A percentile compares a stretch with the other conserved stretches of the same genome.
These are phyloP conservation scores for Nigrospora sphaerica DNA, from an alignment of 2,329 filamentous ascomycete species.

Conservation along the genomic window DNA sequence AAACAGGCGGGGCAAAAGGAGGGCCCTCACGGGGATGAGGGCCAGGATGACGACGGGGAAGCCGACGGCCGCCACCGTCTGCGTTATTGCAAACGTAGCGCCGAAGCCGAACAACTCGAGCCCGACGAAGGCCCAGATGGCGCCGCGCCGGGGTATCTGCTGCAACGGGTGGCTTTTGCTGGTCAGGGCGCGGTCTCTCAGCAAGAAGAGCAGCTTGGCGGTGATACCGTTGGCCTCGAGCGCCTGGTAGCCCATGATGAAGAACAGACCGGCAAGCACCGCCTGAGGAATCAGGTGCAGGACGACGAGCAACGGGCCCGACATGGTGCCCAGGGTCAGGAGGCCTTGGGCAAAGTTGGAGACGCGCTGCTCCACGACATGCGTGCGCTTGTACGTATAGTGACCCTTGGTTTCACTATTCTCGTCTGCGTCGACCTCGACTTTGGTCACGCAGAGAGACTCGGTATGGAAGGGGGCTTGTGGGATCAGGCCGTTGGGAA, in stretches of 20 bases:
- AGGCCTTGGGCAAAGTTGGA: conserved; percentile 75
- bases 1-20: conserved; percentile 57
- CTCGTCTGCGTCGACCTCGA: conserved; percentile 46
- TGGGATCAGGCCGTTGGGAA: conserved; percentile 77
- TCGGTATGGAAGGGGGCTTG: conserved; percentile 79
- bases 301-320: conserved; percentile 64
- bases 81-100: conserved; percentile 75
- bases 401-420: conserved; percentile 25
- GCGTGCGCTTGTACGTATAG: conserved; percentile 41
- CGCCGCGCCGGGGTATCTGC: conserved; percentile 49
- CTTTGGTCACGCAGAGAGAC: conserved; percentile 65
- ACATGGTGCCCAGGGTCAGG: conserved; percentile 73
- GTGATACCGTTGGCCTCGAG: conserved; percentile 73
- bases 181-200: conserved; percentile 57
- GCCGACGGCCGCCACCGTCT: conserved; percentile 75
- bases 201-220: conserved; percentile 63
- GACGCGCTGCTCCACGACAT: conserved; percentile 71
- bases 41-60: conserved; percentile 70
- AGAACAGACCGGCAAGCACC: conserved; percentile 75
- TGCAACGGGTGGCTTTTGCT: conserved; percentile 51
- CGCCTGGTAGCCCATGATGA: conserved; percentile 77
- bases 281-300: conserved; percentile 73
- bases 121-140: conserved; percentile 66
- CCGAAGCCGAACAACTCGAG: conserved; percentile 65
- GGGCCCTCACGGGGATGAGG: conserved; percentile 59